These are phyloP conservation scores for Cardamine chenopodiifolia DNA, from an alignment of 345 rosid genomes.

Conservation along the genomic window DNA sequence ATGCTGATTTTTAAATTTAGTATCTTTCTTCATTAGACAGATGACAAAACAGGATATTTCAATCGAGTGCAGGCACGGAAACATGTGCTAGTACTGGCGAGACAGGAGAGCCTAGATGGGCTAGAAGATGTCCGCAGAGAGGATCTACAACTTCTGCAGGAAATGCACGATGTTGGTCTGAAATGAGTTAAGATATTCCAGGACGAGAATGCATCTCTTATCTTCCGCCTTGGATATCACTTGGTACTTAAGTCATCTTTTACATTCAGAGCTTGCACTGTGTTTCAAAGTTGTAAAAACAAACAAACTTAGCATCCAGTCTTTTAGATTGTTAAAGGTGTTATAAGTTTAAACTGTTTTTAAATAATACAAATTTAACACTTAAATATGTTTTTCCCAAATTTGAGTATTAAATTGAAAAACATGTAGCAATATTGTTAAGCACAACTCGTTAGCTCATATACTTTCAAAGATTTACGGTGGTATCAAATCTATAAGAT, in stretches of 20 bases:
- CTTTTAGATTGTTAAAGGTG: too few species aligned
- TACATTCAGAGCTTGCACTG: not conserved
- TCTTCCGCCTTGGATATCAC: constrained; percentile 95
- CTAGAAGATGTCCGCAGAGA: constrained; percentile 68
- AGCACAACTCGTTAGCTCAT: too few species aligned
- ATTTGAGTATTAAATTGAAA: too few species aligned
- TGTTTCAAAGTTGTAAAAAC: too few species aligned
- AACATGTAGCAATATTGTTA: too few species aligned
- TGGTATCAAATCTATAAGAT: too few species aligned
- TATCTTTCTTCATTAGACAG: constrained; percentile 5
- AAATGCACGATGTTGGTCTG: constrained; percentile 75
- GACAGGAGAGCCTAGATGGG: constrained; percentile 59
- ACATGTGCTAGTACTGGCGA: constrained; percentile 74
- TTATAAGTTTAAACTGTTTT: too few species aligned
- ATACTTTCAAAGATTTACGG: too few species aligned
- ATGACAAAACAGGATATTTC: not conserved
- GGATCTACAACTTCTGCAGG: constrained; percentile 58
- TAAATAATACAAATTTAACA: too few species aligned
- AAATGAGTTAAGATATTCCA: constrained; percentile 73
- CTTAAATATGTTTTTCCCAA: too few species aligned
- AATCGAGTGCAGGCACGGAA: constrained; percentile 58
- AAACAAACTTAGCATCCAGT: too few species aligned
- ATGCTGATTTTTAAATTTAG: not conserved
- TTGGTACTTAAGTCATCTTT: constrained; percentile 53
- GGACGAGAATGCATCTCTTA: constrained; percentile 65